These are phyloP conservation scores for Candida caryicola DNA, from an alignment of 805 yeast genomes.

Conservation along the genomic window DNA sequence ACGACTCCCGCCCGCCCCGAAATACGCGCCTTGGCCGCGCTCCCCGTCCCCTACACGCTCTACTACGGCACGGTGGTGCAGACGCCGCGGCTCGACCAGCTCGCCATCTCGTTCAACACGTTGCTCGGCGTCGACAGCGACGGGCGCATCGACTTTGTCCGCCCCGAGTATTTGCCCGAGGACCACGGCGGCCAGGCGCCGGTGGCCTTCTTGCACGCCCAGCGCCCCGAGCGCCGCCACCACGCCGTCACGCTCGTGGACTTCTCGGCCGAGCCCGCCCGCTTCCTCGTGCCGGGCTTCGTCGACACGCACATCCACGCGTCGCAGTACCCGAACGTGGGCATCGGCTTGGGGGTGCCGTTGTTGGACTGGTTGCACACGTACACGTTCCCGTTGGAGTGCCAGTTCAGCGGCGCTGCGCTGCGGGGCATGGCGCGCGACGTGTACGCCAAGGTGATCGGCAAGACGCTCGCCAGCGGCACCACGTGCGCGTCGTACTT, in stretches of 20 bases:
- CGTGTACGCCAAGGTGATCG: slow-evolving; percentile 67
- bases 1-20: too few species aligned
- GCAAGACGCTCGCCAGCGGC: slow-evolving; percentile 69
- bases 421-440: slow-evolving; percentile 46
- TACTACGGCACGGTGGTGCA: slow-evolving; percentile 73
- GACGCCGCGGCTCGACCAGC: slow-evolving; percentile 56
- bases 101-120: slow-evolving; percentile 55
- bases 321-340: slow-evolving; percentile 43
- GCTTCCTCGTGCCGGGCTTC: slow-evolving; percentile 61
- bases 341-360: slow-evolving; percentile 79
- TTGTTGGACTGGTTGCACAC: slow-evolving; percentile 83
- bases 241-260: slow-evolving; percentile 19
- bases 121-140: slow-evolving; percentile 58
- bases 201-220: slow-evolving; percentile 16
- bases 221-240: slow-evolving; percentile 4
- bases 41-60: slow-evolving; percentile 35
- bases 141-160: slow-evolving; percentile 52
- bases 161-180: slow-evolving; percentile 10
- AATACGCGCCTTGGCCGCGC: too few species aligned
- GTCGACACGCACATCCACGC: slow-evolving; percentile 47
- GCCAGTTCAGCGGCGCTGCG: slow-evolving; percentile 43
- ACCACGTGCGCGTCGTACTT: slow-evolving; percentile 92
- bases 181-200: slow-evolving; percentile 12
- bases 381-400: slow-evolving; percentile 88
- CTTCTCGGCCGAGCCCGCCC: slow-evolving; percentile 33